Percentiles rank a stretch among this genome's conserved stretches.
Evolutionary conservation across 768 basidiomycete species (phyloP).

Genomic region (Pleurotus cornucopiae): DNA sequence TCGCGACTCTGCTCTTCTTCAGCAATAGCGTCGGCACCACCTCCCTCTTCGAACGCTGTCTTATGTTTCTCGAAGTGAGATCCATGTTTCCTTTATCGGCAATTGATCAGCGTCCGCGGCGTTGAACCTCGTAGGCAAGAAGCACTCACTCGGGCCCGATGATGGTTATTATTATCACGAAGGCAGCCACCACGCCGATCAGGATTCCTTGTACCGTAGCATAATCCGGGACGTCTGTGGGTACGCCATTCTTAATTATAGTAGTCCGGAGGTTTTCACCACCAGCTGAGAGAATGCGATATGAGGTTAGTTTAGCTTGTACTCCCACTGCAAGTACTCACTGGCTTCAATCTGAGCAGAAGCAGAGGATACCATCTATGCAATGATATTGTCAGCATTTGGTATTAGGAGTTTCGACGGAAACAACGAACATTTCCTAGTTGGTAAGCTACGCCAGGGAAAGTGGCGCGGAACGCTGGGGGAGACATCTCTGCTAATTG

Average conservation of each 20-base stretch:
- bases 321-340: slow-evolving; percentile 22
- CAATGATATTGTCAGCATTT: not conserved
- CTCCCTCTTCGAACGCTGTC: slow-evolving; percentile 77
- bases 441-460: slow-evolving; percentile 84
- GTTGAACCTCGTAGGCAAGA: not conserved
- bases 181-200: slow-evolving; percentile 77
- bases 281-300: slow-evolving; percentile 39
- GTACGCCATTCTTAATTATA: slow-evolving; percentile 38
- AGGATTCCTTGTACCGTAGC: slow-evolving; percentile 81
- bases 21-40: slow-evolving; percentile 40
- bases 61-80: slow-evolving; percentile 83
- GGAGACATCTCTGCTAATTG: slow-evolving; percentile 83
- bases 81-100: slow-evolving; percentile 54
- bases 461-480: slow-evolving; percentile 84
- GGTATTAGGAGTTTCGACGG: not conserved
- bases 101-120: not conserved
- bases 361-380: slow-evolving; percentile 60
- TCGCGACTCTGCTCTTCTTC: slow-evolving; percentile 16
- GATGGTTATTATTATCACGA: slow-evolving; percentile 69
- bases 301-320: not conserved
- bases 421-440: slow-evolving; percentile 57
- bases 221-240: slow-evolving; percentile 54
- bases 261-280: slow-evolving; percentile 53
- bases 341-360: slow-evolving; percentile 79
- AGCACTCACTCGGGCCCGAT: slow-evolving; percentile 69